Base-by-base conservation (phyloP, 140 eudicot genomes). In the Senecio squalidus region DNA sequence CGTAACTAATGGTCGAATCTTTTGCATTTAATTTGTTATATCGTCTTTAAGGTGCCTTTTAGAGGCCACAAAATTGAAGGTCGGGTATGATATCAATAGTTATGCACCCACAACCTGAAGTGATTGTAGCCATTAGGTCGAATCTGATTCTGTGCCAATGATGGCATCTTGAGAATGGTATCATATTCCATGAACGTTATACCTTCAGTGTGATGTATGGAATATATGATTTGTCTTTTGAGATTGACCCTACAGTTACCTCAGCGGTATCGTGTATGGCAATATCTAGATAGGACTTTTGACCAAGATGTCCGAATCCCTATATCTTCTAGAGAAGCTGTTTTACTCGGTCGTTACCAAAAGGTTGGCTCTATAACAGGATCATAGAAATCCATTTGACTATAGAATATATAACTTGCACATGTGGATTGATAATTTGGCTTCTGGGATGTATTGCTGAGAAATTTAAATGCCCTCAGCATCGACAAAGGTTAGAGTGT, bases 181-280 rank as follows among this genome's bases (percentile, higher is more conserved):
- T 41, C 16, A 0, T 31, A 45, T 68, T 68, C 59, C 28, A 5
- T 20, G 59, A 57, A 68, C 15, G 33, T 21, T 66, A 68, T 31
- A 45, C 66, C 50, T 68, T 21, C 24, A 11, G 30, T 23, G 20
- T 31, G 58, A 18, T 21, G 55, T 48, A 45, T 44, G 45, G 45
- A 41, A 60, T 60, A 60, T 6, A 14, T 58, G 30, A 9, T 6
- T 4, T 10, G 9, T 0, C 38, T 31, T 31, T 31, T 31, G 38
- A 4, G 38, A 31, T 31, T 4, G 9, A 38, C 44, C 15, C 15
- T 38, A 38, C 44, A 38, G 13, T 38, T 38, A 3, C 44, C 44
- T 38, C 9, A 38, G 3, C 44, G 13, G 44, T 38, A 11, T 1
- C 9, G 13, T 2, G 15, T 38, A 8, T 38, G 14, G 15, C 15